phyloP scores from a whole-genome alignment of 2,329 filamentous ascomycete species.

The Thelonectria rubi region DNA sequence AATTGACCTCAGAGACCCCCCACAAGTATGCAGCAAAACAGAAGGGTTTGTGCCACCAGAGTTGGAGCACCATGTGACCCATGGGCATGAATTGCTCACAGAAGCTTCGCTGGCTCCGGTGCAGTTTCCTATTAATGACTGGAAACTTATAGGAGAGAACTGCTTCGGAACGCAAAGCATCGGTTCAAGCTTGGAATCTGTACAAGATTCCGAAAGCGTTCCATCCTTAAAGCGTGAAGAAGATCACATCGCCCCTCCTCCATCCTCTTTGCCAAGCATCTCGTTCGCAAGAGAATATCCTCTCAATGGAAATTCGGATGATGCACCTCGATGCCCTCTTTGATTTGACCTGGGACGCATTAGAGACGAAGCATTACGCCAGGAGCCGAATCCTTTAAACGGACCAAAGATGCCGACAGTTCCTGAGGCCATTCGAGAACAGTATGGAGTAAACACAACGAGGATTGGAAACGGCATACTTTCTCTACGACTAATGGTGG shows the following conservation, averaged over 20 bases:
- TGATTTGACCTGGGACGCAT: not conserved
- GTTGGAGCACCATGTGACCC: too few species aligned
- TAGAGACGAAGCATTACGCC: not conserved
- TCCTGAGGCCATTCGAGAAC: too few species aligned
- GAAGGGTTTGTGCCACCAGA: not conserved
- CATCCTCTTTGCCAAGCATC: not conserved
- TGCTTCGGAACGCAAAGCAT: not conserved
- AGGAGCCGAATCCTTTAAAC: not conserved
- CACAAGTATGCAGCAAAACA: not conserved
- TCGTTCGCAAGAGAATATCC: not conserved
- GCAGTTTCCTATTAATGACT: not conserved
- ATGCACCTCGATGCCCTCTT: not conserved
- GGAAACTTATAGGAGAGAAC: not conserved
- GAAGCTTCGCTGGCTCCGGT: not conserved
- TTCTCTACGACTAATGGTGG: not conserved
- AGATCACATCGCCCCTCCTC: not conserved
- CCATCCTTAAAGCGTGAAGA: not conserved
- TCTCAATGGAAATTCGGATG: not conserved
- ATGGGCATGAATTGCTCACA: not conserved
- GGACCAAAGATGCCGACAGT: too few species aligned
- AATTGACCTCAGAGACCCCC: slow-evolving; percentile 2
- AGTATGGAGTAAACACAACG: too few species aligned
- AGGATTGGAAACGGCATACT: not conserved
- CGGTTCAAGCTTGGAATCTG: not conserved
- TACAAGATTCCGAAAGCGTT: not conserved